Evolutionary conservation across 2,329 filamentous ascomycete genomes (phyloP).

Genomic region (Penicillium aurantiogriseum): DNA sequence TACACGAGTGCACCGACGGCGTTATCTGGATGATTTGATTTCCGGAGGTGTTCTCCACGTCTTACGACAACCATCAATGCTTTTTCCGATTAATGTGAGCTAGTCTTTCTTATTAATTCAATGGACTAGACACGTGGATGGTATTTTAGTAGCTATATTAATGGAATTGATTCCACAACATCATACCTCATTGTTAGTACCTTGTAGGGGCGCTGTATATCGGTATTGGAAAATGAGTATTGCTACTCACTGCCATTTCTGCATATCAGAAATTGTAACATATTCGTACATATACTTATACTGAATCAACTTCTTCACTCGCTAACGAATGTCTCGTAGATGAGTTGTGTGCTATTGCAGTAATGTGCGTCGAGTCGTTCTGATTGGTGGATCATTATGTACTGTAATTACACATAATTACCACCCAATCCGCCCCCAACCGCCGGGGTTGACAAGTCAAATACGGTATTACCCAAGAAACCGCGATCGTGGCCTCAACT

Average conservation of each 20-base stretch:
- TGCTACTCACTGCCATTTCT: neutral
- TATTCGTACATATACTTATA: neutral
- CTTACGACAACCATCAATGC: constrained; percentile 20
- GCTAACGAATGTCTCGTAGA: neutral
- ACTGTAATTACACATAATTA: constrained; percentile 13
- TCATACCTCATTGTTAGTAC: neutral
- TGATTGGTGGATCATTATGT: constrained; percentile 12
- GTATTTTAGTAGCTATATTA: neutral
- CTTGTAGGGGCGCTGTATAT: too few species aligned
- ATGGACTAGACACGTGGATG: constrained; percentile 4
- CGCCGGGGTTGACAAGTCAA: constrained; percentile 5
- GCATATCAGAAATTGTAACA: neutral
- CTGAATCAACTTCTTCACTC: neutral
- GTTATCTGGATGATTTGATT: constrained; percentile 23
- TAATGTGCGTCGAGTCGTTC: neutral
- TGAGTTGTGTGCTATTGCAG: neutral
- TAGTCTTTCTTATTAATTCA: constrained; percentile 4
- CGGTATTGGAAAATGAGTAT: neutral
- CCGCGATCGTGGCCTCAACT: constrained; percentile 32
- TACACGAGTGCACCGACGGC: constrained; percentile 25
- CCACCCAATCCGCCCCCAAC: neutral
- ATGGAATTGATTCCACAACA: neutral
- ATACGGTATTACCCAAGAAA: constrained; percentile 26
- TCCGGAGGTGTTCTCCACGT: constrained; percentile 20
- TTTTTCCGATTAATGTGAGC: constrained; percentile 15